A percentile compares a stretch with the other conserved stretches of the same genome.
These are phyloP conservation scores for Floccularia luteovirens DNA, from an alignment of 768 basidiomycete species.

Conservation along the genomic window DNA sequence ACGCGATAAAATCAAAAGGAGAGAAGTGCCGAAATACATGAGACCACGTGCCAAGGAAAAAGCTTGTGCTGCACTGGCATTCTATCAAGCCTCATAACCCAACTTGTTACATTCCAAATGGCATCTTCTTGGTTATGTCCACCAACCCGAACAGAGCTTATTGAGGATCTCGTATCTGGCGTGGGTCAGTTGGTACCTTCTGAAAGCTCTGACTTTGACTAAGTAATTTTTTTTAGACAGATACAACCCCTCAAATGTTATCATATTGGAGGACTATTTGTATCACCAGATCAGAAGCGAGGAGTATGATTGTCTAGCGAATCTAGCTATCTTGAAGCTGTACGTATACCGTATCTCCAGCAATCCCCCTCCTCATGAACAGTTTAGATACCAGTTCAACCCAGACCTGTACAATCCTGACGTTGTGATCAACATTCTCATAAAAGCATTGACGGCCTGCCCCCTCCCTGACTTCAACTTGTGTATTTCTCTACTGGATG, in stretches of 20 bases:
- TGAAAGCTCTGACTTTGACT: slow-evolving; percentile 4
- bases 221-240: slow-evolving; percentile 53
- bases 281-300: slow-evolving; percentile 88
- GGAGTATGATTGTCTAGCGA: slow-evolving; percentile 92
- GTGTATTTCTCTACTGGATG: slow-evolving; percentile 87
- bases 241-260: slow-evolving; percentile 93
- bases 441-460: slow-evolving; percentile 80
- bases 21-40: no score
- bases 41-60: no score
- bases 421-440: slow-evolving; percentile 89
- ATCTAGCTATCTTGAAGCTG: slow-evolving; percentile 93
- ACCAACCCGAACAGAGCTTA: slow-evolving; percentile 73
- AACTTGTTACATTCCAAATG: no score
- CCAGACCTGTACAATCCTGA: slow-evolving; percentile 88
- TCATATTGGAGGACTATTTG: slow-evolving; percentile 93
- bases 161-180: slow-evolving; percentile 86
- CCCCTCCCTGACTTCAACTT: slow-evolving; percentile 93
- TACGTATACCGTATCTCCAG: slow-evolving; percentile 2
- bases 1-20: no score
- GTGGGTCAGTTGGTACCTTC: slow-evolving; percentile 51
- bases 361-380: not conserved
- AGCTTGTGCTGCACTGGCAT: no score
- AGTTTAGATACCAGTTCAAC: slow-evolving; percentile 88
- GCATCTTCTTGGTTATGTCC: slow-evolving; percentile 66
- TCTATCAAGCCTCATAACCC: no score